These are phyloP conservation scores for Chaetomiaceae sp. DNA, from an alignment of 2,329 filamentous ascomycete genomes.

Conservation along the genomic window DNA sequence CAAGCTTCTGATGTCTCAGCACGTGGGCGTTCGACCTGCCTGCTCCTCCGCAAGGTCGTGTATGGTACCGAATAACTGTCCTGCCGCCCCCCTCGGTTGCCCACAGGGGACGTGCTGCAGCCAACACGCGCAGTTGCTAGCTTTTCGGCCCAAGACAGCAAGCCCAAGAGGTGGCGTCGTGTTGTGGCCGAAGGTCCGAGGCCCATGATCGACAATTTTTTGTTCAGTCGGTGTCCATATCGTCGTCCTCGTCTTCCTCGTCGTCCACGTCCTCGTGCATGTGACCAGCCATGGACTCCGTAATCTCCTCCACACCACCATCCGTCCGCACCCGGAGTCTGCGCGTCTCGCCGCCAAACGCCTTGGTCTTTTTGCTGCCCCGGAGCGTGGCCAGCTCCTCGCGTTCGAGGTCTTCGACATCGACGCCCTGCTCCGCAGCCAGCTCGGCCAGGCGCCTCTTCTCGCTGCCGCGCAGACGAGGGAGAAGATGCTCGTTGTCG, in stretches of 20 bases:
- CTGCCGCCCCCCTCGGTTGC: neutral
- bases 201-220: neutral
- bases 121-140: no score
- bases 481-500: conserved; percentile 88
- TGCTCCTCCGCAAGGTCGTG: neutral
- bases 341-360: conserved; percentile 40
- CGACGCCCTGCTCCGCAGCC: conserved; percentile 47
- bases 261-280: conserved; percentile 31
- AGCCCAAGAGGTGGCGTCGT: neutral
- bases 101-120: no score
- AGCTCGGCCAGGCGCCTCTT: conserved; percentile 57
- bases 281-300: conserved; percentile 22
- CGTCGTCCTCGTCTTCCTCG: conserved; percentile 35
- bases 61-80: neutral
- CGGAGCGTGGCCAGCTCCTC: conserved; percentile 30
- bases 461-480: conserved; percentile 63
- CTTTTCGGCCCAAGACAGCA: neutral
- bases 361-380: conserved; percentile 30
- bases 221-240: conserved; percentile 42
- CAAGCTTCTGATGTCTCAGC: no score
- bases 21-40: neutral
- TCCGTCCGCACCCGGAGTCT: conserved; percentile 38
- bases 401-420: conserved; percentile 34
- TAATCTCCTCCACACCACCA: conserved; percentile 40
- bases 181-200: neutral